Evolutionary conservation across 2,329 filamentous ascomycete genomes (phyloP).

Genomic region (Zarea fungicola): DNA sequence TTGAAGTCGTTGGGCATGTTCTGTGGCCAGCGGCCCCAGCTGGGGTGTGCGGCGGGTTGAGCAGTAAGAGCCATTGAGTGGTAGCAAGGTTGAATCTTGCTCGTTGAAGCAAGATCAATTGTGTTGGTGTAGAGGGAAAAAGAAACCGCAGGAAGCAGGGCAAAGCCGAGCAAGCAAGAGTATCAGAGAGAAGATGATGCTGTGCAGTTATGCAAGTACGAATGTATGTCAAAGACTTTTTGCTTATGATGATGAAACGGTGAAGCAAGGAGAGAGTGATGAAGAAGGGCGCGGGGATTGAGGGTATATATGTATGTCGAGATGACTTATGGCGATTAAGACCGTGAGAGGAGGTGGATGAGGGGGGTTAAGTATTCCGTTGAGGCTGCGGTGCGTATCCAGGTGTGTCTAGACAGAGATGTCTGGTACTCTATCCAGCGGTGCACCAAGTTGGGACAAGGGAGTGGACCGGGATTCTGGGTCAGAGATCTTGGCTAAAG

Average conservation of each 20-base stretch:
- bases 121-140: slow-evolving; percentile 1
- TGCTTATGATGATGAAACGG: not conserved
- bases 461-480: slow-evolving; percentile 14
- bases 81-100: slow-evolving; percentile 1
- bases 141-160: not conserved
- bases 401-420: slow-evolving; percentile 3
- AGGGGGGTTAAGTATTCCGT: slow-evolving; percentile 14
- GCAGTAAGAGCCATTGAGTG: slow-evolving; percentile 42
- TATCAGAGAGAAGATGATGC: not conserved
- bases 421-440: too few relatives aligned
- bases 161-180: not conserved
- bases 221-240: not conserved
- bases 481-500: slow-evolving; percentile 15
- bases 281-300: slow-evolving; percentile 11
- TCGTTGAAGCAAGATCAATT: slow-evolving; percentile 7
- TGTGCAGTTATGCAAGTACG: slow-evolving; percentile 1
- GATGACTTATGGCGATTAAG: not conserved
- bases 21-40: slow-evolving; percentile 52
- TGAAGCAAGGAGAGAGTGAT: slow-evolving; percentile 1
- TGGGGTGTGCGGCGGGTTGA: slow-evolving; percentile 38
- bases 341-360: slow-evolving; percentile 5
- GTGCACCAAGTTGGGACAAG: slow-evolving; percentile 9
- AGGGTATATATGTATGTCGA: slow-evolving; percentile 13
- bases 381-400: slow-evolving; percentile 8
- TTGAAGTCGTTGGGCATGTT: slow-evolving; percentile 43